These are phyloP conservation scores for Scutellaria barbata DNA, from an alignment of 257 asterid genomes.

Conservation along the genomic window DNA sequence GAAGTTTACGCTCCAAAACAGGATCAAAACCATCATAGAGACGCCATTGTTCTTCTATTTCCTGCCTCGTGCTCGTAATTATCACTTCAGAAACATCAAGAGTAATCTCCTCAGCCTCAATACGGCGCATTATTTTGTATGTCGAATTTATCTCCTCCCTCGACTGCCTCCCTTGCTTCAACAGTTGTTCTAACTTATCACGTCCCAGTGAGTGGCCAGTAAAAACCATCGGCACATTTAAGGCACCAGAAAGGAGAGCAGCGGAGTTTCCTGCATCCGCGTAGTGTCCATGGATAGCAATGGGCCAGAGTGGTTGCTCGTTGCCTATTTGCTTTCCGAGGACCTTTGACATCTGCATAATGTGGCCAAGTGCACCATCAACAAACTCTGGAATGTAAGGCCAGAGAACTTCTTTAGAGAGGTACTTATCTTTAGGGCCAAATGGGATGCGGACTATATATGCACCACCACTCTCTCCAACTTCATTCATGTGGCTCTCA, in stretches of 20 bases:
- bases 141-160: conserved; percentile 73
- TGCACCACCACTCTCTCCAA: conserved; percentile 80
- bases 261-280: conserved; percentile 85
- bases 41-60: conserved; percentile 85
- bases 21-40: conserved; percentile 85
- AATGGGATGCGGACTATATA: conserved; percentile 78
- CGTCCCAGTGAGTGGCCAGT: conserved; percentile 86
- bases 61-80: conserved; percentile 81
- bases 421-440: conserved; percentile 74
- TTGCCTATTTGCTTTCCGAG: conserved; percentile 70
- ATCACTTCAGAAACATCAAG: conserved; percentile 78
- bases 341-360: conserved; percentile 73
- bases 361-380: conserved; percentile 73
- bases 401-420: conserved; percentile 77
- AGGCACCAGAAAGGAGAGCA: conserved; percentile 74
- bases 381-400: conserved; percentile 80
- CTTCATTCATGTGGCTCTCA: conserved; percentile 51
- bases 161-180: conserved; percentile 76
- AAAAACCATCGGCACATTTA: conserved; percentile 75
- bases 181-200: conserved; percentile 77
- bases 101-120: conserved; percentile 79
- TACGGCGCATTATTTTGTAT: conserved; percentile 83
- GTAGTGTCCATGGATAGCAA: conserved; percentile 78
- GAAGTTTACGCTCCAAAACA: conserved; percentile 68
- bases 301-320: conserved; percentile 75